Conservation (phyloP, 2,329 filamentous ascomycete genomes). For the Ophiostoma populinum region DNA sequence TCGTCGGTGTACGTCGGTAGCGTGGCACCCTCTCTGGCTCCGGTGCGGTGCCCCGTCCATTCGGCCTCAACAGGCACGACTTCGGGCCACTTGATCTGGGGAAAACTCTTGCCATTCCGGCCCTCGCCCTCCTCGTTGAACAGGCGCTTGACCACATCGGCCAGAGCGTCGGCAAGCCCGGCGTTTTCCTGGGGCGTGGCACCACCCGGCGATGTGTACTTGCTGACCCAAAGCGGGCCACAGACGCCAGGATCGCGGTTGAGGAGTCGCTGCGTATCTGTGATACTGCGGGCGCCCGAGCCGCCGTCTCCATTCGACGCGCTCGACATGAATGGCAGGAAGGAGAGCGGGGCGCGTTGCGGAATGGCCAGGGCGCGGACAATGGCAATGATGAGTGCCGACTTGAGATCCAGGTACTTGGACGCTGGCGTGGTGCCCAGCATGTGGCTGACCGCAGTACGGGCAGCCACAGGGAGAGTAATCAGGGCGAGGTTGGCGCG, state of each 20-base stretch:
- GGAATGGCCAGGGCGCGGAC: slow-evolving; percentile 39
- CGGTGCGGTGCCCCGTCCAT: slow-evolving; percentile 55
- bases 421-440: slow-evolving; percentile 52
- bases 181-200: slow-evolving; percentile 24
- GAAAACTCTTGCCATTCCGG: slow-evolving; percentile 3
- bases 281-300: slow-evolving; percentile 30
- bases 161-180: slow-evolving; percentile 39
- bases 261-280: slow-evolving; percentile 44
- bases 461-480: slow-evolving; percentile 40
- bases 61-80: slow-evolving; percentile 47
- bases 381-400: slow-evolving; percentile 53
- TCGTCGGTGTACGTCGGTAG: slow-evolving; percentile 39
- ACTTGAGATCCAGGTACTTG: slow-evolving; percentile 62
- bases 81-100: slow-evolving; percentile 27
- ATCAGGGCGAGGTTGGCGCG: slow-evolving; percentile 2
- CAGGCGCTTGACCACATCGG: slow-evolving; percentile 32
- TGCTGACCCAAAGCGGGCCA: slow-evolving; percentile 67
- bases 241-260: slow-evolving; percentile 51
- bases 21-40: slow-evolving; percentile 28
- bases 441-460: slow-evolving; percentile 43
- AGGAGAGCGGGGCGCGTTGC: neutral
- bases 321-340: slow-evolving; percentile 1
- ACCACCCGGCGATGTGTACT: slow-evolving; percentile 44
- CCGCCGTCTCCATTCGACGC: neutral
- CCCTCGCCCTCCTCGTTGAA: slow-evolving; percentile 5